Evolutionary conservation across 345 rosid genomes (phyloP), one percentile per base, ranked within the genome.

Genomic region (Raphanus raphanistrum): DNA sequence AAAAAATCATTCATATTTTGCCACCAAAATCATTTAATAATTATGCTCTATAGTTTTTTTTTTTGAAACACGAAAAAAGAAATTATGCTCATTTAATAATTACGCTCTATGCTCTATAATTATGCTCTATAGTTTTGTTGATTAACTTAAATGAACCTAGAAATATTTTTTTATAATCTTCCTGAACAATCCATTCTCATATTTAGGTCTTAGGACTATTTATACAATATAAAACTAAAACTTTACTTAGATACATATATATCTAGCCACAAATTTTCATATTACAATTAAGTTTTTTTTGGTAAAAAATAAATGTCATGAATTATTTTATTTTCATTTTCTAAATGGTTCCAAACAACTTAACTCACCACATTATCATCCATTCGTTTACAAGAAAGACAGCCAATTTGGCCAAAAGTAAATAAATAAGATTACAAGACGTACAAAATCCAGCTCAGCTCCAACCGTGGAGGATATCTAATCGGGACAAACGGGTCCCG

Each of bases 401-500:
- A 72, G 57, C 77, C 61, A 78, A 78, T 15, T 59, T 33, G 73
- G 54, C 77, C 38, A 66, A 57, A 65, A 12, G 65, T 6, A 41
- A 79, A 60, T 15, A 60, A 59, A 73, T 45, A 65, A 57, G 43
- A 32, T 36, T 62, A 60, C 21, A 29, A 72, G 8, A 11, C 26
- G 50, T 67, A 72, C 73, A 75, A 74, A 69, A 73, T 79, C 79
- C 82, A 80, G 82, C 72, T 80, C 79, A 69, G 71, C 71, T 69
- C 67, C 82, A 79, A 54, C 57, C 55, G 79, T 74, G 79, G 82
- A 79, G 54, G 71, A 79, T 79, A 54, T 79, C 71, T 5, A 74
- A 61, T 68, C 13, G 74, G 31, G 74, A 73, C 77, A 85, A 10
- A 66, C n/a, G 65, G 75, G 72, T 45, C 81, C 88, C 72, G 80